Evolutionary conservation across 805 yeast genomes (phyloP), one percentile per base, ranked within the genome.

Genomic region (Candida palmyrensis): DNA sequence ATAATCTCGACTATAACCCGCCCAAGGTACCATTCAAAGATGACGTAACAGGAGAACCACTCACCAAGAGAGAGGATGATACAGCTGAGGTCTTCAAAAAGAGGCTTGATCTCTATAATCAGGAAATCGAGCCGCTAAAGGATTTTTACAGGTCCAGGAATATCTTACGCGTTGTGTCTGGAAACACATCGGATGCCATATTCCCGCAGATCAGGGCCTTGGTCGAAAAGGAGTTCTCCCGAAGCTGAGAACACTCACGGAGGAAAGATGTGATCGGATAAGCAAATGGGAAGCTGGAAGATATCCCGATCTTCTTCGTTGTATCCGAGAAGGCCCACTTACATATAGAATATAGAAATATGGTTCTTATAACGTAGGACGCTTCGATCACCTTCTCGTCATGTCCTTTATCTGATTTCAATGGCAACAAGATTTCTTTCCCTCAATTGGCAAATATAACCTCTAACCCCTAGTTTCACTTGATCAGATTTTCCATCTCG

Each of bases 41-140:
- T 50, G 97, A 89, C 54, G 49, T 87, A 2, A 89, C 97, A 0
- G 96, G 96, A 1, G 97, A 89, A 51, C 80, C 85, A 2, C 66
- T 89, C 37, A 57, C 73, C 12, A 84, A 87, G 57, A 72, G 97
- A 40, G 68, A 79, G 0, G 97, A 89, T 50, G 97, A 89, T 53
- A 83, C 79, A 13, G 80, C 79, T 1, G 83, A 70, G 39, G 81
- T 82, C 0, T 82, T 89, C 48, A 72, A 73, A 39, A 69, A 71
- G 43, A 62, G 97, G 42, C 57, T 90, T 26, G 77, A 73, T 21
- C 63, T 68, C 21, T 88, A 85, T 55, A 71, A 75, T 32, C 45
- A 57, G 14, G 71, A 76, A 29, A 61, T 87, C 11, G 68, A 47
- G 5, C 94, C 94, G 3, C 58, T 90, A 41, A 77, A 75, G 45